Evolutionary conservation across 768 basidiomycete species (phyloP).

Genomic region (Amanita jacksonii): DNA sequence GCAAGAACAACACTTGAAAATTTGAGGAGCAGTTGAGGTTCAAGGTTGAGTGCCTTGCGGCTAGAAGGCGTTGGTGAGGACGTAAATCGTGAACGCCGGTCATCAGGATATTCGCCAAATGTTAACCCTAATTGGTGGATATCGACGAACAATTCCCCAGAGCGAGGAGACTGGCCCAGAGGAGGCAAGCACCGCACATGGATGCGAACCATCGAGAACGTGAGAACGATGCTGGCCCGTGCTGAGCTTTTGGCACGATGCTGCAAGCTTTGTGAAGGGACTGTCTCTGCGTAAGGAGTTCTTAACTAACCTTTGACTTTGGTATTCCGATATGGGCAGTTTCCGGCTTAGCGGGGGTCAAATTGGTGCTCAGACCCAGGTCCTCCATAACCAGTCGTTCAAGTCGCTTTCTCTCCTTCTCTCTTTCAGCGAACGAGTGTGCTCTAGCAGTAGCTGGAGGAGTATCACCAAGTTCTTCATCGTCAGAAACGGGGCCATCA

Average conservation of each 20-base stretch:
- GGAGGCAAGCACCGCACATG: constrained; percentile 64
- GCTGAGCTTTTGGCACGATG: constrained; percentile 5
- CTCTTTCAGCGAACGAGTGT: constrained; percentile 15
- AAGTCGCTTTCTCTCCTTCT: constrained; percentile 26
- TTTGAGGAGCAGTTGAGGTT: constrained; percentile 27
- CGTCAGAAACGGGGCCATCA: constrained; percentile 10
- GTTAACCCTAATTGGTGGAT: constrained; percentile 40
- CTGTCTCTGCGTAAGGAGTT: not conserved
- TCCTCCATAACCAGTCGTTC: constrained; percentile 51
- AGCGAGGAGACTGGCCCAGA: constrained; percentile 34
- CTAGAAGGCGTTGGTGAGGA: constrained; percentile 9
- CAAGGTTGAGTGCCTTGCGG: constrained; percentile 10
- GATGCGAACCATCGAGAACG: constrained; percentile 50
- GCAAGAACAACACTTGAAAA: constrained; percentile 41
- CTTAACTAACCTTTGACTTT: not conserved
- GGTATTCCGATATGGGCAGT: not conserved
- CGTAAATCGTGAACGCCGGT: constrained; percentile 9
- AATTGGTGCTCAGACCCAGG: constrained; percentile 43
- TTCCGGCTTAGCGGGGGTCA: constrained; percentile 12
- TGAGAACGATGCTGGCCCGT: constrained; percentile 23
- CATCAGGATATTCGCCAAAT: constrained; percentile 19
- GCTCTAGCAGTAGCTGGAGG: constrained; percentile 28
- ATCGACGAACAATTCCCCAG: constrained; percentile 62
- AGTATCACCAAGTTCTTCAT: constrained; percentile 21
- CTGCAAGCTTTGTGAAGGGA: not conserved